phyloP scores from a whole-genome alignment of 2,329 filamentous ascomycete genomes.

The Biscogniauxia sp. region DNA sequence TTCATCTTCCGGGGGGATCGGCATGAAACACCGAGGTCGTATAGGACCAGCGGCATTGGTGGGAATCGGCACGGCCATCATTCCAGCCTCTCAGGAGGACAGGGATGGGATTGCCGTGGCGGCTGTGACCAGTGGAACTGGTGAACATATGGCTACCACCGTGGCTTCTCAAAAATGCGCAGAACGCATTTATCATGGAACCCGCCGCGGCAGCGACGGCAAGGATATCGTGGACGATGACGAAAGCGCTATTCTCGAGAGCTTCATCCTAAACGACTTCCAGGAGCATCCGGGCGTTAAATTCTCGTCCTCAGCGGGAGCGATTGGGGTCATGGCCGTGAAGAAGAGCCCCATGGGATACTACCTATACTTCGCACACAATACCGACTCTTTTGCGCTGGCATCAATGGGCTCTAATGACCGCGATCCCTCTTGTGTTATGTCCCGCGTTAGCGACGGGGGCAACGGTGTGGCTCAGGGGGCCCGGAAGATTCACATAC shows the following conservation, averaged over 20 bases:
- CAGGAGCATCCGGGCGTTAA: constrained; percentile 86
- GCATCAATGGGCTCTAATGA: constrained; percentile 86
- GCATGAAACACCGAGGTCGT: constrained; percentile 94
- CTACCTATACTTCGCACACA: constrained; percentile 91
- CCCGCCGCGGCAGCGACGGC: constrained; percentile 58
- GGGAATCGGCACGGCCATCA: constrained; percentile 83
- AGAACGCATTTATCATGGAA: constrained; percentile 75
- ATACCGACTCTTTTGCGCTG: constrained; percentile 84
- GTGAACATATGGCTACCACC: constrained; percentile 96
- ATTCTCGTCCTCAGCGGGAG: constrained; percentile 75
- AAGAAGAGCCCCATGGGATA: constrained; percentile 77
- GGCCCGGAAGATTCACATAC: constrained; percentile 45
- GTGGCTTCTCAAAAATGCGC: constrained; percentile 87
- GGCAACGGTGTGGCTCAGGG: constrained; percentile 52
- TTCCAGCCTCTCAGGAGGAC: constrained; percentile 74
- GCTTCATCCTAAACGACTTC: constrained; percentile 85
- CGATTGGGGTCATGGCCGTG: constrained; percentile 86
- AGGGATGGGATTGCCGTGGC: constrained; percentile 69
- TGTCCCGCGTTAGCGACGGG: constrained; percentile 69
- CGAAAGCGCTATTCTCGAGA: constrained; percentile 70
- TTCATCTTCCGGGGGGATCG: constrained; percentile 95
- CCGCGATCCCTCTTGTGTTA: constrained; percentile 71
- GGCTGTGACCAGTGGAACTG: constrained; percentile 88
- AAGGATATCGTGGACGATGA: constrained; percentile 66
- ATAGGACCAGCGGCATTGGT: constrained; percentile 91